Base-by-base conservation (phyloP, 2,329 filamentous ascomycete genomes). In the Colletotrichum aenigma region DNA sequence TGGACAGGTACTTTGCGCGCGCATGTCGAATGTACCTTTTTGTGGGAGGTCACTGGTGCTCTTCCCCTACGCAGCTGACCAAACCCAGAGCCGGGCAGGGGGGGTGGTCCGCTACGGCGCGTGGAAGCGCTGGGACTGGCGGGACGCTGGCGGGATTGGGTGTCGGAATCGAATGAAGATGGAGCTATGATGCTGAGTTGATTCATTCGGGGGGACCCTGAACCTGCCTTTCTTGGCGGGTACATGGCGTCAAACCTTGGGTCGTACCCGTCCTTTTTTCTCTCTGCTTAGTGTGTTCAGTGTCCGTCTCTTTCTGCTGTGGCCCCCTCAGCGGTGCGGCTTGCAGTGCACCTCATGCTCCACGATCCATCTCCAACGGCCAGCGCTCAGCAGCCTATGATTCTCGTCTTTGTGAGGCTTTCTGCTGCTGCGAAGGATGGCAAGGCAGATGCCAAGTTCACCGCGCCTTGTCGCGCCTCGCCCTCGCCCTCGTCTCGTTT, bases 131-230 rank as follows among this genome's bases (percentile, higher is more conserved):
- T 61, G 58, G 58, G 58, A 61, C 58, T 36, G 58, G 43, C 43
- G 43, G 43, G 43, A 52, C 66, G 30, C 48, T 58, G 56, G 34
- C 43, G 43, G 43, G 64, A 61, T 56, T 73, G 64, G 56, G 21
- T 34, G 28, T 38, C 52, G 30, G 48, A 62, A 71, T 52, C 70
- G 34, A 75, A 68, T 43, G 24, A 66, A 52, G 43, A 56, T 34
- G 72, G 69, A 76, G 74, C 74, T 74, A 74, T 66, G 74, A 68
- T 74, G 74, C 72, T 69, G 26, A 66, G 65, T 55, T 76, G 70
- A 71, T 73, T 73, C 73, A 68, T 58, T 68, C 64, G 24, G 56
- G 64, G 69, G 56, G 55, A 64, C 73, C 69, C 62, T 75, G 61
- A 72, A 32, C 55, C 48, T 62, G 69, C 69, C 73, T 67, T 21